phyloP scores from a whole-genome alignment of 768 basidiomycete genomes.

The Mycena galericulata region DNA sequence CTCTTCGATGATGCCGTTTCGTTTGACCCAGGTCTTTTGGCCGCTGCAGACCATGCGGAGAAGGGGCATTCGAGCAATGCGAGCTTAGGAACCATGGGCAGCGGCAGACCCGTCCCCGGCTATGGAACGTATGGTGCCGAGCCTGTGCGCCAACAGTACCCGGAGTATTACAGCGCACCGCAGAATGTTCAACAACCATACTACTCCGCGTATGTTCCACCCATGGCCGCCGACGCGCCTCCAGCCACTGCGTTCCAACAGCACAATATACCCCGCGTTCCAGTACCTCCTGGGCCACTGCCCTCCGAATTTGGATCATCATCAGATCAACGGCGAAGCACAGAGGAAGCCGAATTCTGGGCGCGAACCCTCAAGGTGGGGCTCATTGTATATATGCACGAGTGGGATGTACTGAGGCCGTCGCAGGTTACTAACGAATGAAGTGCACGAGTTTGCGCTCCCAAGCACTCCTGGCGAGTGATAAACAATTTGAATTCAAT shows the following conservation, averaged over 20 bases:
- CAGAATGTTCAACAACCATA: constrained; percentile 5
- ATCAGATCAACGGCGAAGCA: constrained; percentile 10
- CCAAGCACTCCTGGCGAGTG: constrained; percentile 28
- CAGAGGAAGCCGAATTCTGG: constrained; percentile 32
- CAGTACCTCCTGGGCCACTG: constrained; percentile 22
- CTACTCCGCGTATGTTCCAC: constrained; percentile 23
- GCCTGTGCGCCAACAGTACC: constrained; percentile 7
- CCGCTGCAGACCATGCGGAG: constrained; percentile 42
- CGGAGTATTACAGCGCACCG: constrained; percentile 2
- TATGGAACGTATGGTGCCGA: constrained; percentile 10
- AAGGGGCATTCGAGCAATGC: constrained; percentile 35
- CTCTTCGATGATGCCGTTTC: constrained; percentile 60
- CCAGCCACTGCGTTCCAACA: background rate
- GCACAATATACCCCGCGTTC: constrained; percentile 32
- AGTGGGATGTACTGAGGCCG: background rate
- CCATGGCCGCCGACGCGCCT: constrained; percentile 20
- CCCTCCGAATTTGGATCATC: constrained; percentile 31
- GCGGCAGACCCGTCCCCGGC: constrained; percentile 2
- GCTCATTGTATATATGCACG: background rate
- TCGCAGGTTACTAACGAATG: constrained; percentile 28
- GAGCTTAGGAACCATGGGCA: constrained; percentile 17
- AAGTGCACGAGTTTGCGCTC: background rate
- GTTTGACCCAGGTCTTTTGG: constrained; percentile 58
- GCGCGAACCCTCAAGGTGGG: constrained; percentile 27
- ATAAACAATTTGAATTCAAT: no score